A percentile compares a stretch with the other conserved stretches of the same genome.
phyloP scores from a whole-genome alignment of 441 rosid species.

The Gossypium aridum region DNA sequence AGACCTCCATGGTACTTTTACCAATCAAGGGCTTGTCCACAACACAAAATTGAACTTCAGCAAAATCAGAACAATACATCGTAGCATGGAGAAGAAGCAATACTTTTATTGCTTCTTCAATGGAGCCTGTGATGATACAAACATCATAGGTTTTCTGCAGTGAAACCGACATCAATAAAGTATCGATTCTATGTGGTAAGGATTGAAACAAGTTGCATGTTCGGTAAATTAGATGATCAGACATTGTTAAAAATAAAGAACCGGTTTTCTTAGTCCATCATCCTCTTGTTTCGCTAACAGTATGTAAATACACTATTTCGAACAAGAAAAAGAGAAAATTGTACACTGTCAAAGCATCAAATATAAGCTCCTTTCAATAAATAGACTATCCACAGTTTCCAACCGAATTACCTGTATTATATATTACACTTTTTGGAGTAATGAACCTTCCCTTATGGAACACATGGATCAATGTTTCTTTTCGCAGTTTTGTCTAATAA shows the following conservation, averaged over 20 bases:
- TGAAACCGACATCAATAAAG: neutral
- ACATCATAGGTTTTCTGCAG: neutral
- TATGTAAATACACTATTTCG: too few relatives aligned
- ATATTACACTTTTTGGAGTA: neutral
- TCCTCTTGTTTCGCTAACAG: too few relatives aligned
- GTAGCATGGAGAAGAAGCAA: neutral
- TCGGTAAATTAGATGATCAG: too few relatives aligned
- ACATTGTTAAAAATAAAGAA: too few relatives aligned
- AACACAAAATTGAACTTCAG: neutral
- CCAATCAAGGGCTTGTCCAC: neutral
- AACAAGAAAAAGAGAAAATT: too few relatives aligned
- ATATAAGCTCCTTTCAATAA: neutral
- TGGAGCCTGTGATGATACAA: neutral
- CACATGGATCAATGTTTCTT: neutral
- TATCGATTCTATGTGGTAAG: neutral
- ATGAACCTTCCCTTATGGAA: neutral
- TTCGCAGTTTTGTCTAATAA: neutral
- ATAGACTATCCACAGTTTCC: neutral
- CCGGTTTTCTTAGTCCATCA: too few relatives aligned
- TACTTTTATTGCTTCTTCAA: neutral
- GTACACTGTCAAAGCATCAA: too few relatives aligned
- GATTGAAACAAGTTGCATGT: neutral
- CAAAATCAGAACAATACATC: neutral
- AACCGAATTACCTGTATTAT: neutral
- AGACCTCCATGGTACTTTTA: too few relatives aligned